Conservation (phyloP, 768 basidiomycete genomes). For the Amanita exitialis region DNA sequence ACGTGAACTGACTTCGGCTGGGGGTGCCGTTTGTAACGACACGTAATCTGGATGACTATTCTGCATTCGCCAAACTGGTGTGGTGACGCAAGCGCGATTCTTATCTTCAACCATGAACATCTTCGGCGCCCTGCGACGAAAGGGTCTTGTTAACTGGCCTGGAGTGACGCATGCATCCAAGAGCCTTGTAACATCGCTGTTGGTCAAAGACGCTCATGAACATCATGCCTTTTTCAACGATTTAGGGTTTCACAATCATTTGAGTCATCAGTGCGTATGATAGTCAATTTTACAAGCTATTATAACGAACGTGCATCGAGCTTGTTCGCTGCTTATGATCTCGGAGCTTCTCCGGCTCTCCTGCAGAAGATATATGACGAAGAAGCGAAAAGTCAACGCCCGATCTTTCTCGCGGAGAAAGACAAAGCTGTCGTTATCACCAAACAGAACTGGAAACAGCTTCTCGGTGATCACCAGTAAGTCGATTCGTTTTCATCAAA, state of each 20-base stretch:
- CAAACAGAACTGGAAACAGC: conserved; percentile 37
- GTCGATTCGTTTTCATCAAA: conserved; percentile 7
- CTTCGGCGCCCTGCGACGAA: conserved; percentile 15
- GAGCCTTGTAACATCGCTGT: conserved; percentile 28
- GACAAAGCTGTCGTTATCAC: conserved; percentile 26
- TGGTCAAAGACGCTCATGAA: conserved; percentile 35
- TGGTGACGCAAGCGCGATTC: background rate
- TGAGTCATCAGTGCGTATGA: conserved; percentile 43
- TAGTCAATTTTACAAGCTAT: background rate
- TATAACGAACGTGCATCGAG: conserved; percentile 17
- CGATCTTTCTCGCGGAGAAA: conserved; percentile 25
- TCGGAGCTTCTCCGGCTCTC: conserved; percentile 36
- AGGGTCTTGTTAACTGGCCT: conserved; percentile 36
- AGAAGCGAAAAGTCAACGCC: conserved; percentile 26
- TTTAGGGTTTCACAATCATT: conserved; percentile 44
- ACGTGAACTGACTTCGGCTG: no score
- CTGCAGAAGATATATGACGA: conserved; percentile 40
- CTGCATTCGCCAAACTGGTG: no score
- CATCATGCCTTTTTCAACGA: conserved; percentile 41
- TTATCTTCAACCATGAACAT: conserved; percentile 7
- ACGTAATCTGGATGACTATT: no score
- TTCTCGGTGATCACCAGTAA: conserved; percentile 38
- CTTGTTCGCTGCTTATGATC: conserved; percentile 44
- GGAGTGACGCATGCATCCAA: conserved; percentile 35
- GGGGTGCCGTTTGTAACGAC: no score